Conservation (phyloP, 768 basidiomycete genomes). For the Suillus sp. region DNA sequence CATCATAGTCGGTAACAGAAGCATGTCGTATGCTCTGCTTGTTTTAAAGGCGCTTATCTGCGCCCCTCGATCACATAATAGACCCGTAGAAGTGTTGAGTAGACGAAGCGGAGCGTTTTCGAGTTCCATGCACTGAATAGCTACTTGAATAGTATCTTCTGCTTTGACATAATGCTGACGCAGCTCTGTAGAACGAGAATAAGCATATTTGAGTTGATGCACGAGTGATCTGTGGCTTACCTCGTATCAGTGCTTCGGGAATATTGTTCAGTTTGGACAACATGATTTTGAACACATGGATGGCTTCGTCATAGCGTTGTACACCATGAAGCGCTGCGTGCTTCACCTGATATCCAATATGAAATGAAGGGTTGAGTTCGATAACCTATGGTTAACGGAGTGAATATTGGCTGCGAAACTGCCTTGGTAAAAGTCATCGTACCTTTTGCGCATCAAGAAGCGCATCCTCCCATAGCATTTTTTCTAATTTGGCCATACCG, state of each 20-base stretch:
- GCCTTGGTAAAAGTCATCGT: background rate
- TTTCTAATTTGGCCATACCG: background rate
- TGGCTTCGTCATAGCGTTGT: background rate
- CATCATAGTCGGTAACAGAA: background rate
- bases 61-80: background rate
- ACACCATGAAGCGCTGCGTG: background rate
- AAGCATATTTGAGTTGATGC: no score
- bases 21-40: background rate
- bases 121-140: no score
- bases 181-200: background rate
- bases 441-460: background rate
- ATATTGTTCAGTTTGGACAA: background rate
- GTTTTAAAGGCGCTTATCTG: background rate
- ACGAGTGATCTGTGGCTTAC: background rate
- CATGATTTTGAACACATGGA: background rate
- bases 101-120: background rate
- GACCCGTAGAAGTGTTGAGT: background rate
- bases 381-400: background rate
- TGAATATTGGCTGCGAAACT: background rate
- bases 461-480: background rate
- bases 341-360: background rate
- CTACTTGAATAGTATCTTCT: background rate
- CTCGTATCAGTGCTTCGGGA: background rate
- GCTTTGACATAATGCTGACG: background rate
- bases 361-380: background rate